Base-by-base conservation (phyloP, 2,329 filamentous ascomycete species). In the Aspergillus quadricinctus region DNA sequence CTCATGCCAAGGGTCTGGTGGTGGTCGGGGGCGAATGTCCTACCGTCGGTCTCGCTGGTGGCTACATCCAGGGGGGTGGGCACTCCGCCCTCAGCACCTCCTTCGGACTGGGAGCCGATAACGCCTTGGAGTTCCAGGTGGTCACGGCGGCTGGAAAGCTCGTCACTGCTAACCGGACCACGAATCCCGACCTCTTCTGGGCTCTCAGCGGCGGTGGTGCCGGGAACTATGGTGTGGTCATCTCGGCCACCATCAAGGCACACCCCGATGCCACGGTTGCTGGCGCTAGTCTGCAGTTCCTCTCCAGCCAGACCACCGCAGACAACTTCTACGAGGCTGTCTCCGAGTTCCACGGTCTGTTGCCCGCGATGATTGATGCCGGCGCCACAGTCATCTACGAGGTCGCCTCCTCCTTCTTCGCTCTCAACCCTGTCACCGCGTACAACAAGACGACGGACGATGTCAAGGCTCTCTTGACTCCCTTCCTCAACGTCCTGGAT, bases 111-210 rank as follows among this genome's bases (percentile, higher is more conserved):
- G 81, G 74, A 19, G 83, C 83, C 0, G 85, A 88, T 61, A 79
- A 88, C 51, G 76, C 80, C 0, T 72, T 88, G 2, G 76, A 80
- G 53, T 81, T 74, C 37, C 78, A 83, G 57, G 80, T 84, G 1
- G 77, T 87, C 37, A 82, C 79, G 7, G 79, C 77, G 1, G 65
- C 67, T 11, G 83, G 84, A 4, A 54, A 75, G 17, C 61, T 79
- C 19, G 61, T 85, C 1, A 78, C 70, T 2, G 83, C 83, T 0
- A 80, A 75, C 4, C 75, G 73, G 1, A 65, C 59, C 0, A 49
- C 79, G 41, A 83, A 87, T 61, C 55, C 72, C 0, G 84, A 87
- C 53, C 73, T 88, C 1, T 87, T 82, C 72, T 88, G 83, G 84
- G 85, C 84, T 1, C 70, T 87, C 2, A 76, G 77, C 48, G 84